These are phyloP conservation scores for Fonsecaea pedrosoi DNA, from an alignment of 2,329 filamentous ascomycete species.

Conservation along the genomic window DNA sequence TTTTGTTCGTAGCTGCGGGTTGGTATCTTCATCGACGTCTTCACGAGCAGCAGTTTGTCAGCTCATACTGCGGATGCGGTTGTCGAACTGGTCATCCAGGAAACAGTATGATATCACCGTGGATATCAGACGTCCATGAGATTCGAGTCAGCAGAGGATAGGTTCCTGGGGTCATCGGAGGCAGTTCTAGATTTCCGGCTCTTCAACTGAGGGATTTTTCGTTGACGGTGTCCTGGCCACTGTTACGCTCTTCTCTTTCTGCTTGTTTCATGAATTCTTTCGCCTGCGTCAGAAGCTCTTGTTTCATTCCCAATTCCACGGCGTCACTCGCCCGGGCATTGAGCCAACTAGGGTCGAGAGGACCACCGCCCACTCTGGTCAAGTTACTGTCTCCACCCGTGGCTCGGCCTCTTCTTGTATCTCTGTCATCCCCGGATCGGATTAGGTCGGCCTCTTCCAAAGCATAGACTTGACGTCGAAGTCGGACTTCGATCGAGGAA, in stretches of 20 bases:
- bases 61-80: no score
- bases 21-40: no score
- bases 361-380: constrained; percentile 54
- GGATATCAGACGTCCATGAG: not conserved
- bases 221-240: not conserved
- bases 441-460: constrained; percentile 83
- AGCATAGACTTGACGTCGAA: constrained; percentile 77
- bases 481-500: constrained; percentile 74
- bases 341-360: constrained; percentile 83
- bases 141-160: not conserved
- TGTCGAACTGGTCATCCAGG: no score
- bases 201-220: not conserved
- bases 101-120: no score
- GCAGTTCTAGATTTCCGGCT: not conserved
- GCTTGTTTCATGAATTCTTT: constrained; percentile 59
- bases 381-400: constrained; percentile 42
- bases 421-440: constrained; percentile 44
- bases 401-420: constrained; percentile 35
- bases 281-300: constrained; percentile 74
- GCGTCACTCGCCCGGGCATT: constrained; percentile 79
- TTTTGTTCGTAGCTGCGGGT: no score
- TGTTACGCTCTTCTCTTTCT: constrained; percentile 9
- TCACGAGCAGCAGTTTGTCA: no score
- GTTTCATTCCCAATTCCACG: constrained; percentile 82
- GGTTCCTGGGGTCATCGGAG: not conserved